Evolutionary conservation across 202 grass and related monocot species (phyloP), one percentile per base, ranked within the genome.

Genomic region (Eragrostis tef): DNA sequence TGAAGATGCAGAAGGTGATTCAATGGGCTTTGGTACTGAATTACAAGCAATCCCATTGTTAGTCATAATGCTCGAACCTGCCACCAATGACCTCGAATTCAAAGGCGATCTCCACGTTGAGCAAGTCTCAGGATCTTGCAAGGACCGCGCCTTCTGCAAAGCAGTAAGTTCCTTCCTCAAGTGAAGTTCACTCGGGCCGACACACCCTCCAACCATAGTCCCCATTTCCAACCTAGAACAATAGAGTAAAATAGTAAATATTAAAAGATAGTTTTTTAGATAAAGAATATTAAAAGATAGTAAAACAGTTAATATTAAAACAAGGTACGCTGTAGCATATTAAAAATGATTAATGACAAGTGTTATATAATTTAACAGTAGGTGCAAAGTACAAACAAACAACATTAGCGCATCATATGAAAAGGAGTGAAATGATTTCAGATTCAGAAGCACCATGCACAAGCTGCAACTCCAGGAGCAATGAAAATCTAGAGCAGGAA

Each of bases 111-210:
- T 90, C 88, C 89, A 97, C n/a, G 94, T 91, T 60, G 94, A 97
- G 88, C 90, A 93, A 78, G 94, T 97, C 54, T 97, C 88, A 62
- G 94, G 94, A 71, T 97, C 94, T 19, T 85, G 86, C 69, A 97
- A 84, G 75, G 87, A 93, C 14, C 84, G 88, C 11, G 94, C 86
- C 86, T 91, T 93, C 39, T 72, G 81, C 68, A 97, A 79, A 6
- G 79, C 90, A 41, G 88, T 91, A 81, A 97, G 82, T 80, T 93
- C 94, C 75, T 93, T 97, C 87, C 86, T 97, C 82, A 97, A 86
- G 85, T 97, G 94, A 86, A 97, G 94, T 74, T 97, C 91, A 63
- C 94, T 97, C 75, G 94, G 94, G 50, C 94, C 94, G 79, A 84
- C 94, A 76, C 84, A 89, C 7, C 70, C 87, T 86, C 89, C 90